Evolutionary conservation across 192 early-diverging fungal species (phyloP), one percentile per base, ranked within the genome.

Genomic region (Gonapodya prolifera): DNA sequence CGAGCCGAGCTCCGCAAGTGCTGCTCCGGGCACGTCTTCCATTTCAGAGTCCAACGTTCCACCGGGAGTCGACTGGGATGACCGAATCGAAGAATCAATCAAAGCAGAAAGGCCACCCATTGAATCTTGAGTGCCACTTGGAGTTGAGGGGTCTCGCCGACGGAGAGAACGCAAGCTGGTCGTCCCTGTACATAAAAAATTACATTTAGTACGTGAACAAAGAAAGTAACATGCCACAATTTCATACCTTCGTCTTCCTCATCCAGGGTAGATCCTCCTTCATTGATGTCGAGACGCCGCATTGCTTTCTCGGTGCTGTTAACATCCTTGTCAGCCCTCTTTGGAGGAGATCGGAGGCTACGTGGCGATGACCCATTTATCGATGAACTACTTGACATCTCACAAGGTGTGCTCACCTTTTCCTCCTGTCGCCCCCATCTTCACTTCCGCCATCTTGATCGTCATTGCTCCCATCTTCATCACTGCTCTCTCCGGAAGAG

Each of bases 381-480:
- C 23, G 45, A 16, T 23, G 23, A 61, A 61, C 8, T 61, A 8
- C 23, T 23, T 23, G 23, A 8, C 45, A 61, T 61, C 45, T 61
- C 8, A 61, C 45, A 61, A 61, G 8, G 23, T 61, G 45, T 61
- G 45, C 45, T 61, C 45, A 61, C 45, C 45, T 61, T 8, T 61
- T 61, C 45, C 45, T 8, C 23, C 8, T 23, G 8, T 61, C 45
- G 23, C 23, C 45, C 8, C 23, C 45, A 61, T 61, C 23, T n/a
- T n/a, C n/a, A n/a, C n/a, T n/a, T 61, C 45, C 45, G 23, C 23
- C 31, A 2, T 73, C 71, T 2, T 73, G 8, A 73, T 73, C 71
- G 31, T 73, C 71, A n/a, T 69, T n/a, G 45, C 45, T 69, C 31
- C 31, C 71, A 8, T 76, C 76, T 70, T 76, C 76, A 76, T 33